Evolutionary conservation across 2,329 filamentous ascomycete species (phyloP).

Genomic region (Stachybotrys chartarum): DNA sequence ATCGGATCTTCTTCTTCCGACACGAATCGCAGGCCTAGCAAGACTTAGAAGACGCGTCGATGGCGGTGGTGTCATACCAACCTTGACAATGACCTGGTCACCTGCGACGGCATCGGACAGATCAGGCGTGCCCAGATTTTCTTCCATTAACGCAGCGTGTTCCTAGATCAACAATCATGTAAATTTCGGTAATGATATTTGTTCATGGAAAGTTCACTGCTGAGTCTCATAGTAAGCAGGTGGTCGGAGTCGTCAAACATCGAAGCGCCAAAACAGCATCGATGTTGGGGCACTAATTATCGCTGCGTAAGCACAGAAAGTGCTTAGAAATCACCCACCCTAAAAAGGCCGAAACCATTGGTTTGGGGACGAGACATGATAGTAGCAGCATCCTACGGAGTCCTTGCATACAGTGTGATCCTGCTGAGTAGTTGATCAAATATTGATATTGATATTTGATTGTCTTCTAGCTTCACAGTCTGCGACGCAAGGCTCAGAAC

Average conservation of each 20-base stretch:
- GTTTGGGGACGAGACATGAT: background rate
- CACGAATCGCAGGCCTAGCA: conserved; percentile 18
- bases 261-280: no score
- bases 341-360: background rate
- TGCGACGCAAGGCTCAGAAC: no score
- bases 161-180: no score
- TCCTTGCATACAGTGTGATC: no score
- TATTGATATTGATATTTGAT: no score
- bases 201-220: no score
- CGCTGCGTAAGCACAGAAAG: background rate
- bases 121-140: background rate
- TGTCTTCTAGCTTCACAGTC: no score
- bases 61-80: background rate
- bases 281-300: background rate
- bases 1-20: conserved; percentile 22
- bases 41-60: background rate
- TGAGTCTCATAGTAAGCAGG: no score
- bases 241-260: no score
- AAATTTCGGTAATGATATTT: no score
- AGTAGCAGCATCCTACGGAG: background rate
- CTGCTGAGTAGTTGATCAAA: no score
- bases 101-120: background rate
- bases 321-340: background rate
- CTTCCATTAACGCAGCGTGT: no score
- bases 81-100: background rate